Conservation (phyloP, 768 basidiomycete species). For the Daedalea quercina region DNA sequence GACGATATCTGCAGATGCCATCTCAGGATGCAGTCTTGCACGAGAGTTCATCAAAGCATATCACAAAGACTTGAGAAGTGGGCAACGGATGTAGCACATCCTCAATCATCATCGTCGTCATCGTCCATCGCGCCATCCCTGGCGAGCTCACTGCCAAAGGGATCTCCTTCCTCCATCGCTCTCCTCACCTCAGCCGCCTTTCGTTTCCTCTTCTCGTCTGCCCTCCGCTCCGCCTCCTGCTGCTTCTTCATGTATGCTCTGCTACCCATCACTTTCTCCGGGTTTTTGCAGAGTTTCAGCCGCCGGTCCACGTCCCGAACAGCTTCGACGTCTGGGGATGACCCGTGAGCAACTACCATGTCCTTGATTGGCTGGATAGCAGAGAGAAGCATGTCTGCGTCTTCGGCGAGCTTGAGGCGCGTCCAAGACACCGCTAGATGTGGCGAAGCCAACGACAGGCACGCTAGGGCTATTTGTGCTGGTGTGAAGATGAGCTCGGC, state of each 20-base stretch:
- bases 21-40: not conserved
- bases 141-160: constrained; percentile 56
- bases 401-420: constrained; percentile 29
- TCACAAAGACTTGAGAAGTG: not conserved
- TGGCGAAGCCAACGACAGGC: constrained; percentile 60
- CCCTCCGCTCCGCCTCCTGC: constrained; percentile 63
- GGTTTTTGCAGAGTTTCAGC: constrained; percentile 87
- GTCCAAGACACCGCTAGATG: constrained; percentile 58
- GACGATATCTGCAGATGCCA: not conserved
- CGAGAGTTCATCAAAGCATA: constrained; percentile 3
- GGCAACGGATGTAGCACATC: not conserved
- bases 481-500: constrained; percentile 89
- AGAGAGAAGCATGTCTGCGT: constrained; percentile 21
- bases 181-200: constrained; percentile 46
- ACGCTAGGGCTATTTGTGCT: constrained; percentile 87
- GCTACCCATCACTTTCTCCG: constrained; percentile 91
- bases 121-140: constrained; percentile 36
- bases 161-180: constrained; percentile 54
- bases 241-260: constrained; percentile 70
- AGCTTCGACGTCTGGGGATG: constrained; percentile 68
- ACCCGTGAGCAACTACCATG: constrained; percentile 47
- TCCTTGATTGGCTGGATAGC: constrained; percentile 48
- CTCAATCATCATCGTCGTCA: constrained; percentile 48
- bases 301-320: constrained; percentile 88
- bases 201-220: constrained; percentile 53